Evolutionary conservation across 495 filamentous ascomycete species (phyloP).

Genomic region (Bacidia gigantensis): DNA sequence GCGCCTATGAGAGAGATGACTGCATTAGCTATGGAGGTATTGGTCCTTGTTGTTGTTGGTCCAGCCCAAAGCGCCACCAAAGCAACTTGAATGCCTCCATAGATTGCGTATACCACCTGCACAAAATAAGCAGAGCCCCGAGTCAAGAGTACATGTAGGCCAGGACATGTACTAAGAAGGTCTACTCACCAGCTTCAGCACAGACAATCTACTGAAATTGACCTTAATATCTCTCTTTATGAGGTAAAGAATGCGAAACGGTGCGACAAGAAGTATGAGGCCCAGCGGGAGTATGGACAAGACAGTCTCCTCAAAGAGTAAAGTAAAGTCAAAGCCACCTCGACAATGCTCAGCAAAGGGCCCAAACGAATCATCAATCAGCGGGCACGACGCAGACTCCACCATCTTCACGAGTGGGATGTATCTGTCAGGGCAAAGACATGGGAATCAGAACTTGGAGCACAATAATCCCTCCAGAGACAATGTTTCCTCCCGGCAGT

Average conservation of each 20-base stretch:
- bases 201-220: conserved; percentile 24
- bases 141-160: background rate
- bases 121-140: background rate
- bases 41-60: conserved; percentile 23
- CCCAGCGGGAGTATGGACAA: conserved; percentile 36
- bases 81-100: conserved; percentile 31
- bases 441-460: background rate
- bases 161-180: background rate
- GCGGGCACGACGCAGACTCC: background rate
- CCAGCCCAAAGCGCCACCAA: conserved; percentile 36
- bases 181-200: conserved; percentile 34
- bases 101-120: conserved; percentile 30
- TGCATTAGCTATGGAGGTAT: conserved; percentile 35
- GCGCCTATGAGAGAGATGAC: conserved; percentile 30
- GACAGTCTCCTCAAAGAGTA: conserved; percentile 44
- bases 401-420: background rate
- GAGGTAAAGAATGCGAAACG: conserved; percentile 34
- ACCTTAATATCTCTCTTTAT: conserved; percentile 34
- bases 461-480: background rate
- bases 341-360: conserved; percentile 31
- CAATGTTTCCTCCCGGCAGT: background rate
- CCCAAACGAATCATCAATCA: conserved; percentile 31
- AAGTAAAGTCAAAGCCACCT: conserved; percentile 46
- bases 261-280: conserved; percentile 31
- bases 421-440: background rate